Evolutionary conservation across 108 stramenopile species (phyloP).

Genomic region (Fistulifera pelliculosa): DNA sequence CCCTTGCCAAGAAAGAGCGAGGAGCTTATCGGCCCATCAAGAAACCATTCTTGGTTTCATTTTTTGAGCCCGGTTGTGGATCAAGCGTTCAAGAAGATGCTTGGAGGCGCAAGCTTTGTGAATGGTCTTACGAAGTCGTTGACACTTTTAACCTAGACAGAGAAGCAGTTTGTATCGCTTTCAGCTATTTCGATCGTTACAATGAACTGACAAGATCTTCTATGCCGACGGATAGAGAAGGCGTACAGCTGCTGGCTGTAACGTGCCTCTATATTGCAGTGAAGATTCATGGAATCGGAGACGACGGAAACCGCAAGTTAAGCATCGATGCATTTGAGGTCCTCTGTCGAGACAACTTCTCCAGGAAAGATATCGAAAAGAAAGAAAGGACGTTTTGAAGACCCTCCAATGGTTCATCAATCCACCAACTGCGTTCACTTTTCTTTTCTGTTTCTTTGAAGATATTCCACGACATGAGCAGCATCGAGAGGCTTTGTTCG

Average conservation of each 20-base stretch:
- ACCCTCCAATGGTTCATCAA: slow-evolving; percentile 33
- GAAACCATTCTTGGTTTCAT: too few species aligned
- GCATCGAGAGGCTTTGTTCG: slow-evolving; percentile 13
- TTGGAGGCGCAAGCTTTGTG: slow-evolving; percentile 48
- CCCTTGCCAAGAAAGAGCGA: too few species aligned
- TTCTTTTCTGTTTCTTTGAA: slow-evolving; percentile 18
- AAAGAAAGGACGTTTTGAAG: slow-evolving; percentile 37
- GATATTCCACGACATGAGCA: background rate
- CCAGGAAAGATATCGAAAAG: slow-evolving; percentile 22
- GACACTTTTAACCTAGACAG: slow-evolving; percentile 61
- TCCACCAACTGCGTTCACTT: slow-evolving; percentile 35
- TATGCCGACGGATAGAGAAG: slow-evolving; percentile 6
- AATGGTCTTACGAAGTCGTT: slow-evolving; percentile 51
- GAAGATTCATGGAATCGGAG: slow-evolving; percentile 49
- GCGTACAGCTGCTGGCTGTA: slow-evolving; percentile 46
- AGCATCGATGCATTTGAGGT: slow-evolving; percentile 20
- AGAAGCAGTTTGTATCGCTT: slow-evolving; percentile 48
- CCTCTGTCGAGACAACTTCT: slow-evolving; percentile 36
- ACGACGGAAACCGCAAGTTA: slow-evolving; percentile 10
- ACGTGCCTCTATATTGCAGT: slow-evolving; percentile 55
- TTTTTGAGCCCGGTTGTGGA: too few species aligned
- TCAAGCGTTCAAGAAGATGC: slow-evolving; percentile 1
- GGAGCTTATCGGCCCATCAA: too few species aligned
- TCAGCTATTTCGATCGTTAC: slow-evolving; percentile 43
- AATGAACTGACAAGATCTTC: slow-evolving; percentile 1